A percentile compares a stretch with the other conserved stretches of the same genome.
These are phyloP conservation scores for Pseudogymnoascus sp. DNA, from an alignment of 2,329 filamentous ascomycete genomes.

Conservation along the genomic window DNA sequence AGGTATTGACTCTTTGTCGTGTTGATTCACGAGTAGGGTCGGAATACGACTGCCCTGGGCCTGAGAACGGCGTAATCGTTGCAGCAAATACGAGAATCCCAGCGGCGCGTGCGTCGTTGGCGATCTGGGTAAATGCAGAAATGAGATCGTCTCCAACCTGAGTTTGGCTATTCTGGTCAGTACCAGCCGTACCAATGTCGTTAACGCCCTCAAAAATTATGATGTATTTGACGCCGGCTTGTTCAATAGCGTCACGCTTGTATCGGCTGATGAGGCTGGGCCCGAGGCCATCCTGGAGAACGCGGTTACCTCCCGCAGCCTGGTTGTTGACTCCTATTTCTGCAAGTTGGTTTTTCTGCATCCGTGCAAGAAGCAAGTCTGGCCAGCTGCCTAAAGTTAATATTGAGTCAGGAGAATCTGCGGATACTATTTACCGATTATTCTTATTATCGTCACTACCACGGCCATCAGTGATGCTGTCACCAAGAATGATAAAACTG, in stretches of 20 bases:
- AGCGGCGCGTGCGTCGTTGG: constrained; percentile 42
- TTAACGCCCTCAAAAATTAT: constrained; percentile 63
- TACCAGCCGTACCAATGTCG: constrained; percentile 49
- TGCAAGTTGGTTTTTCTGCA: constrained; percentile 39
- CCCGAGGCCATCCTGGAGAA: constrained; percentile 53
- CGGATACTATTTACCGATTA: constrained; percentile 35
- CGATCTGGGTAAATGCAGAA: constrained; percentile 50
- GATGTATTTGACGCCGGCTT: constrained; percentile 48
- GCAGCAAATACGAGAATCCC: constrained; percentile 51
- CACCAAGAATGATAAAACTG: constrained; percentile 47
- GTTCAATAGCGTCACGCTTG: constrained; percentile 53
- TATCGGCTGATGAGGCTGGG: constrained; percentile 52
- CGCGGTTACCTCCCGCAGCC: constrained; percentile 59
- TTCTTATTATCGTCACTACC: constrained; percentile 53
- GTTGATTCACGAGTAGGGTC: constrained; percentile 46
- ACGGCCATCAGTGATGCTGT: constrained; percentile 60
- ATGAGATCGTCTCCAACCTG: constrained; percentile 43
- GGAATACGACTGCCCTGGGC: constrained; percentile 45
- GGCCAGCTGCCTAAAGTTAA: constrained; percentile 39
- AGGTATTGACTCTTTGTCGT: constrained; percentile 49
- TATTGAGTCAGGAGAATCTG: background rate
- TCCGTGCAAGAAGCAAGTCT: constrained; percentile 43
- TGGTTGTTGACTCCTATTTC: constrained; percentile 53
- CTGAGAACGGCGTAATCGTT: constrained; percentile 57
- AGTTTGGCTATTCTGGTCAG: constrained; percentile 39